Conservation (phyloP, 2,329 filamentous ascomycete species). For the Verticillium zaregamsianum region DNA sequence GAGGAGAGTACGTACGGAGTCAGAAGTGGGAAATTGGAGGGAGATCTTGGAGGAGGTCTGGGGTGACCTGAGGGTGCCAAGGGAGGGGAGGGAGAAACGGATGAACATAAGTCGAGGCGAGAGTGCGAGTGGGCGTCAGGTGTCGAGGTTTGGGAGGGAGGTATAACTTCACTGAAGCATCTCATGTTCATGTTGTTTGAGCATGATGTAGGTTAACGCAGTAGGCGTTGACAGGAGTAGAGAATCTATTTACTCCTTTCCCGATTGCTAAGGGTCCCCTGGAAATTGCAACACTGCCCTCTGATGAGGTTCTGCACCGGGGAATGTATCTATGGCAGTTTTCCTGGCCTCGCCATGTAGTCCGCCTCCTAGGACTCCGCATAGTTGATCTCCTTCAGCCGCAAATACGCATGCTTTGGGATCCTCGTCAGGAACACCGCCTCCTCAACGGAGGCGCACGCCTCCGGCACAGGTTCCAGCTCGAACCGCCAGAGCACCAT, state of each 20-base stretch:
- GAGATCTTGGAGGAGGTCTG: slow-evolving; percentile 17
- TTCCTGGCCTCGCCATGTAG: background rate
- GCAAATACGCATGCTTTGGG: slow-evolving; percentile 21
- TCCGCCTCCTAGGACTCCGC: background rate
- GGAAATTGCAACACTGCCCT: too few relatives aligned
- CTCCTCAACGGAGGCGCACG: slow-evolving; percentile 15
- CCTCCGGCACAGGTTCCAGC: slow-evolving; percentile 10
- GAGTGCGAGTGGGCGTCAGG: background rate
- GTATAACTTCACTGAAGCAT: background rate
- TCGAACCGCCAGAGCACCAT: slow-evolving; percentile 24
- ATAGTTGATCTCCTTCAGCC: slow-evolving; percentile 10
- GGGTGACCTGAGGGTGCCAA: slow-evolving; percentile 9
- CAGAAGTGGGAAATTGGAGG: slow-evolving; percentile 16
- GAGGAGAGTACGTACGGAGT: slow-evolving; percentile 12
- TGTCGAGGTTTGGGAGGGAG: background rate
- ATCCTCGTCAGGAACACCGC: slow-evolving; percentile 19
- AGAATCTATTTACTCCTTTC: too few relatives aligned
- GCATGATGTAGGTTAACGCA: too few relatives aligned
- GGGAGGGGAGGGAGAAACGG: background rate
- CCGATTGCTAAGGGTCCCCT: too few relatives aligned
- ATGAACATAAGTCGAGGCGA: background rate
- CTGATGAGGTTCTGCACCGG: too few relatives aligned
- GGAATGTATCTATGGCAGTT: too few relatives aligned
- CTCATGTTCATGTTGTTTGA: too few relatives aligned
- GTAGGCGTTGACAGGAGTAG: too few relatives aligned